These are phyloP conservation scores for Trichophyton schoenleinii DNA, from an alignment of 2,329 filamentous ascomycete genomes.

Conservation along the genomic window DNA sequence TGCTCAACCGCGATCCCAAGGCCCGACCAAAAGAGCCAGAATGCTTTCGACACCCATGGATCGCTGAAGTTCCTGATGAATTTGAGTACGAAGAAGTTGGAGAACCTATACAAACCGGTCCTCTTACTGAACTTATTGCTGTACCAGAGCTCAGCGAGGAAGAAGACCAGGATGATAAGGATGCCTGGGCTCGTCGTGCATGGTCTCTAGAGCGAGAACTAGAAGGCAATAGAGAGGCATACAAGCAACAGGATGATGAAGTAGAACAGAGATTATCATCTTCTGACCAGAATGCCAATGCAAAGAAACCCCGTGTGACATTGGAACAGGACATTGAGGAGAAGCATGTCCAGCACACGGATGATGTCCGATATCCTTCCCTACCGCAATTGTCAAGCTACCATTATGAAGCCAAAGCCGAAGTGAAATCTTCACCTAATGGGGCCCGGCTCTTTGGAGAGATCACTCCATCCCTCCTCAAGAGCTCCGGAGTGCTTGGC, in stretches of 20 bases:
- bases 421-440: constrained; percentile 14
- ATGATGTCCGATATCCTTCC: constrained; percentile 31
- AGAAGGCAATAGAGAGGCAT: constrained; percentile 21
- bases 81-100: constrained; percentile 43
- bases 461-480: constrained; percentile 43
- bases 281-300: constrained; percentile 5
- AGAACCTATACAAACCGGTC: constrained; percentile 30
- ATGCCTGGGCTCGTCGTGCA: no score
- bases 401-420: constrained; percentile 15
- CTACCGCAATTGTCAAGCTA: constrained; percentile 30
- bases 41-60: constrained; percentile 63
- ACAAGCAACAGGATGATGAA: no score
- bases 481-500: constrained; percentile 40
- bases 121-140: constrained; percentile 35
- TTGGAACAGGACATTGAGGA: constrained; percentile 6
- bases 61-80: constrained; percentile 42
- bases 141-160: constrained; percentile 29
- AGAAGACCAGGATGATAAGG: constrained; percentile 29
- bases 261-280: constrained; percentile 13
- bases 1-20: constrained; percentile 70
- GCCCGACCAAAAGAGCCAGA: constrained; percentile 60
- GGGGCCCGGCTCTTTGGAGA: constrained; percentile 46
- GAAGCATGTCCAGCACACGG: constrained; percentile 12
- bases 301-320: constrained; percentile 13
- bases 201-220: constrained; percentile 18